Evolutionary conservation across 2,329 filamentous ascomycete species (phyloP), one percentile per base, ranked within the genome.

Genomic region (Davidsoniella virescens): DNA sequence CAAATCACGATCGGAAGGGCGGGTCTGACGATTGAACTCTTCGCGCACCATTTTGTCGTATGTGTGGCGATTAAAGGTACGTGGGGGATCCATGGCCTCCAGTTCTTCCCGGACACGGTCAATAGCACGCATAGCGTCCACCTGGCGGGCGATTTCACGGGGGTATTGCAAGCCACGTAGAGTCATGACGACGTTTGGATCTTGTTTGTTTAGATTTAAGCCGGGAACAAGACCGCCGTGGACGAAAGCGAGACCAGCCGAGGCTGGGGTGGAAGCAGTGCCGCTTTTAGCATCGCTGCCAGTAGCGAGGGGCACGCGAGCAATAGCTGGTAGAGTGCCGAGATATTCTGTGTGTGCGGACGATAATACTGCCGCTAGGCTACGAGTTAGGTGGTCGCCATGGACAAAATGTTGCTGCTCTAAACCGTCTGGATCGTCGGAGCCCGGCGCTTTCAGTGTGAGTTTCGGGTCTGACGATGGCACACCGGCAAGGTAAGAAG

Each of bases 221-320:
- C 80, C 82, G 0, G 90, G 86, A 0, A 92, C 80, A 2, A 96
- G 71, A 1, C 92, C 92, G 0, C 78, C 90, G 66, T 96, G 92
- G 5, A 88, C 90, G 4, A 93, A 70, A 52, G 80, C 71, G 36
- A 80, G 74, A 62, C 61, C 58, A 25, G 55, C 54, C 47, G 54
- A 68, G 8, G 29, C 29, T 12, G 12, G 8, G 2, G 64, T 65
- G 1, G 70, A 67, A 36, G 88, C 65, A 12, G 68, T 60, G n/a
- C 85, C 83, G 29, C 29, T 8, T 33, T 9, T 33, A 1, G 29
- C 12, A 12, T 33, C 29, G 29, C 29, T 33, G 18, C 37, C 37
- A 38, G 14, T 20, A 26, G 51, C 36, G 42, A 52, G 49, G 26
- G 46, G 46, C 29, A 87, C 67, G 52, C 76, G 72, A 46, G 94